Conservation (phyloP, 2,329 filamentous ascomycete species). For the Colletotrichum noveboracense region DNA sequence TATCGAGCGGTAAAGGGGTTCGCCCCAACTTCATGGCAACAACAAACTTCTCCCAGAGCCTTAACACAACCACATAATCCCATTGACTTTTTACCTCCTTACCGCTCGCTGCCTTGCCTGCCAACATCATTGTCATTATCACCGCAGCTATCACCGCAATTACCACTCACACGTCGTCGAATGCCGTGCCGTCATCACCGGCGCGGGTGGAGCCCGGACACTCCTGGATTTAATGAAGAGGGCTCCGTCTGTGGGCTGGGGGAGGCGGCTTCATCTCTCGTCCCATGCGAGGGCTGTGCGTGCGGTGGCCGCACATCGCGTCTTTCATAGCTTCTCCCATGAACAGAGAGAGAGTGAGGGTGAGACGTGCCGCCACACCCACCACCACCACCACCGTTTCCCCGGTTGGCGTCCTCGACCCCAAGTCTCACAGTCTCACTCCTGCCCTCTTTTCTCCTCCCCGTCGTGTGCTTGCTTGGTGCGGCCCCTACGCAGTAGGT, state of each 20-base stretch:
- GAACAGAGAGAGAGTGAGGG: neutral
- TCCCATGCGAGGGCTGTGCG: constrained; percentile 15
- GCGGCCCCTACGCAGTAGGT: neutral
- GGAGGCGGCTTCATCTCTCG: constrained; percentile 12
- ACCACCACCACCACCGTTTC: neutral
- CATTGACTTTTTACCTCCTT: neutral
- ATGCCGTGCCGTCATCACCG: constrained; percentile 1
- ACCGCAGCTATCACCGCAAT: neutral
- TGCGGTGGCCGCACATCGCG: neutral
- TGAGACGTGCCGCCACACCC: neutral
- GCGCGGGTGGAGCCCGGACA: neutral
- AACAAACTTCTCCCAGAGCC: neutral
- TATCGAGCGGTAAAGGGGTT: neutral
- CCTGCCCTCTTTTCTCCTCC: neutral
- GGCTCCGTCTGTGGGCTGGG: constrained; percentile 13
- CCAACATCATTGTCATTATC: neutral
- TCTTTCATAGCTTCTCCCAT: neutral
- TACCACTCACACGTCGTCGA: neutral
- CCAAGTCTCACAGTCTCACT: neutral
- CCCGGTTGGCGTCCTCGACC: neutral
- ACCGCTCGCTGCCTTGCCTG: neutral
- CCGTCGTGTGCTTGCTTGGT: neutral
- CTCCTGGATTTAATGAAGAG: constrained; percentile 18
- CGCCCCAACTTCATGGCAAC: neutral
- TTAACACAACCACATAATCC: neutral